Base-by-base conservation (phyloP, 169 alveolate species). In the Fabrea salina region DNA sequence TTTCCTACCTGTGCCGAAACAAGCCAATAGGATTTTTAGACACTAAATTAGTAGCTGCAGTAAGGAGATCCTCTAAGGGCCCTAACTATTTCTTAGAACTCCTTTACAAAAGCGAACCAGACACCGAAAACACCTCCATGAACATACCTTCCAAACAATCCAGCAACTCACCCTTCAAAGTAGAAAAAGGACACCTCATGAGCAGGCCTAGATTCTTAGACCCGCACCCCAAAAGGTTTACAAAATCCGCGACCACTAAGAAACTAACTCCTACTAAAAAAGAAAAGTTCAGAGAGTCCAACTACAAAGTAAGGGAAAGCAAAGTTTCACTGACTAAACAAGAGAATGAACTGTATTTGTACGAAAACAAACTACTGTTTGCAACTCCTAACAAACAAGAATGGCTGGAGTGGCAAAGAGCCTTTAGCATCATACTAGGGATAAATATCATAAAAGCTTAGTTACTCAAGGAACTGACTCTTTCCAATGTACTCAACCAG, bases 331-430 rank as follows among this genome's bases (percentile, higher is more conserved):
- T 37, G 71, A 58, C 71, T 22, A 58, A 25, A 30, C 25, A 43
- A 58, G 71, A 58, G 33, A 58, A 58, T 58, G 30, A 27, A 58
- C 25, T 58, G 71, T 58, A 58, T 58, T 11, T 58, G 19, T 27
- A 30, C 4, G 71, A 58, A 25, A 43, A 58, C 25, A 25, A 43
- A 25, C 71, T 58, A 2, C 35, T 58, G 4, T 58, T 58, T 58
- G 43, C 43, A 8, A 5, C 33, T 22, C 27, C 22, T 58, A 30
- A 58, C 3, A 35, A 32, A 58, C n/a, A 58, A 30, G 71, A 58
- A 5, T 58, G 71, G 49, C 19, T 30, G 11, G 33, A 58, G n/a
- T 58, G 71, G 71, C 71, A 22, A 22, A 22, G 7, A 22, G 71
- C 71, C 33, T 58, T 58, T 43, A 58, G 13, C n/a, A n/a, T n/a